These are phyloP conservation scores for Naganishia friedmannii DNA, from an alignment of 768 basidiomycete genomes.

Conservation along the genomic window DNA sequence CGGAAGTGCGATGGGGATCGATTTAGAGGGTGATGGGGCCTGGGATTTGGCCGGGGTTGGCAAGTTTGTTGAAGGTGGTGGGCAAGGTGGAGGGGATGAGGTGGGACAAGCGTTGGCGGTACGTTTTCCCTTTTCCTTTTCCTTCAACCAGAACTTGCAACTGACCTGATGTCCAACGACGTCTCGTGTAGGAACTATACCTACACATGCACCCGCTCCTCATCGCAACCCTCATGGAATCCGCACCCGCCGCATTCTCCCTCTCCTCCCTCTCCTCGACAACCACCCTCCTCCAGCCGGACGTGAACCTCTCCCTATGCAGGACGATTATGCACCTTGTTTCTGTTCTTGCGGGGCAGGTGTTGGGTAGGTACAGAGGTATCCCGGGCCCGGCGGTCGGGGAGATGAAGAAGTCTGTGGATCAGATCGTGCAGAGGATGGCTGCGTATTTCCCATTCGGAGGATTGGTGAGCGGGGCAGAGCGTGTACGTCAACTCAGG, in stretches of 20 bases:
- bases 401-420: slow-evolving; percentile 36
- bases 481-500: slow-evolving; percentile 15
- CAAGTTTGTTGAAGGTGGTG: background rate
- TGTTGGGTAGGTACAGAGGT: background rate
- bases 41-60: slow-evolving; percentile 10
- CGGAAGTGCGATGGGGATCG: background rate
- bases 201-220: slow-evolving; percentile 73
- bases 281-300: slow-evolving; percentile 21
- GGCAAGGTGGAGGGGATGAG: slow-evolving; percentile 7
- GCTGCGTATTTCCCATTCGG: slow-evolving; percentile 78
- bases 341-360: slow-evolving; percentile 38
- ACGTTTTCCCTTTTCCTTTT: slow-evolving; percentile 17
- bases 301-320: slow-evolving; percentile 43
- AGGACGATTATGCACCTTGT: slow-evolving; percentile 39
- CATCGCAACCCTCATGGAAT: slow-evolving; percentile 79
- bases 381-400: background rate
- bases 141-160: background rate
- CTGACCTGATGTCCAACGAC: background rate
- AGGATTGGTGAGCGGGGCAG: slow-evolving; percentile 26
- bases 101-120: slow-evolving; percentile 38
- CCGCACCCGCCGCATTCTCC: slow-evolving; percentile 75
- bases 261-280: slow-evolving; percentile 52
- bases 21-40: slow-evolving; percentile 9
- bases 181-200: slow-evolving; percentile 56
- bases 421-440: slow-evolving; percentile 66